Percentiles rank a stretch among this genome's conserved stretches.
phyloP scores from a whole-genome alignment of 2,329 filamentous ascomycete species.

The Arthrinium phaeospermum region DNA sequence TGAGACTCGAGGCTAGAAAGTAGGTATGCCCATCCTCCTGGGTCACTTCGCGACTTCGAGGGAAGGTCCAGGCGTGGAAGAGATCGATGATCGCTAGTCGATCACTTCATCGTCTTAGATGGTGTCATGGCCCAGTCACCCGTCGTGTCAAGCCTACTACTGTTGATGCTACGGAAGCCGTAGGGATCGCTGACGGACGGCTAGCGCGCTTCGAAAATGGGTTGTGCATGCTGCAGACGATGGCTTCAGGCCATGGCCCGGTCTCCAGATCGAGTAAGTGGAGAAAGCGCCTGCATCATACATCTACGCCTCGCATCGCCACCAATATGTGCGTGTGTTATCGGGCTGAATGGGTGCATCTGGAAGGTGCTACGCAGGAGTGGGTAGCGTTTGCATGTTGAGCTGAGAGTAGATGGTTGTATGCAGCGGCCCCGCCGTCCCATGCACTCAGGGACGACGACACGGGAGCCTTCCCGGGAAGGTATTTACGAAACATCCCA shows the following conservation, averaged over 20 bases:
- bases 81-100: neutral
- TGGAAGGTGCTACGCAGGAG: neutral
- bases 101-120: neutral
- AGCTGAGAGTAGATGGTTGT: neutral
- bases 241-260: neutral
- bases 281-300: neutral
- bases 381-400: neutral
- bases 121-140: neutral
- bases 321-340: neutral
- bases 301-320: neutral
- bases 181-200: neutral
- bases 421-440: neutral
- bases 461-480: neutral
- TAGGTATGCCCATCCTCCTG: neutral
- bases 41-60: neutral
- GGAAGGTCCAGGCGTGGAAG: neutral
- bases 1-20: neutral
- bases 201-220: neutral
- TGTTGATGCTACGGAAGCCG: neutral
- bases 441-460: neutral
- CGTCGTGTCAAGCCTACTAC: neutral
- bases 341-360: neutral
- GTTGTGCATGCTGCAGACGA: neutral
- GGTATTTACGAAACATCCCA: neutral
- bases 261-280: slow-evolving; percentile 10